Evolutionary conservation across 495 filamentous ascomycete genomes (phyloP), one percentile per base, ranked within the genome.

Genomic region (Penicillium chermesinum): DNA sequence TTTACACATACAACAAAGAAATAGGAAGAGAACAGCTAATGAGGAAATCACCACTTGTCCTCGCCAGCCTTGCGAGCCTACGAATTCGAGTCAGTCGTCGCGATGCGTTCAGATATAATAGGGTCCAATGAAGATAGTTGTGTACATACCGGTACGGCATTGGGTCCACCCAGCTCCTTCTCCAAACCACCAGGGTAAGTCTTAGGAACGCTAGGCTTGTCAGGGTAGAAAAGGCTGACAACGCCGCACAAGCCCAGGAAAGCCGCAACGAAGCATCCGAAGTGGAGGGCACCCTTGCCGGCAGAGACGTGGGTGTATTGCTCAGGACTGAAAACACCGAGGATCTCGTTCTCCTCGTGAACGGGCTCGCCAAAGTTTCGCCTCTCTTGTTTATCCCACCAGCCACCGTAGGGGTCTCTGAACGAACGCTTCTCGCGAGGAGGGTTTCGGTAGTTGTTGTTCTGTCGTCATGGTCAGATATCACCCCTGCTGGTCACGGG

Each of bases 341-440:
- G 77, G 44, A 96, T 82, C 65, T 99, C 94, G 62, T 97, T 84
- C 68, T 99, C 94, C 70, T 99, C 94, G 66, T 99, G 91, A 20
- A 95, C 81, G 3, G 90, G 86, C 69, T 99, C 94, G 59, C 89
- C 89, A 57, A 84, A 99, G 74, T 97, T 96, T 48, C 91, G 83
- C 57, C 91, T 86, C 65, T 96, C 91, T 63, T 97, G 91, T 74
- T 89, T 86, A 68, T 97, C 91, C 91, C 91, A 97, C 89, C 90
- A 97, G 64, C 89, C 86, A 57, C 70, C 91, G 62, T 97, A 80
- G 30, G 94, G 94, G 64, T 97, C 94, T 64, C 94, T 88, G 70
- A 86, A 83, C 62, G 85, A 80, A 53, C 91, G 87, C 74, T 93
- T 95, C 59, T 87, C 69, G 30, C 71, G 73, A 9, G 84, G 85